A percentile compares a stretch with the other conserved stretches of the same genome.
Evolutionary conservation across 371 early-diverging fungal genomes (phyloP).

Genomic region (Nematocida sp.): DNA sequence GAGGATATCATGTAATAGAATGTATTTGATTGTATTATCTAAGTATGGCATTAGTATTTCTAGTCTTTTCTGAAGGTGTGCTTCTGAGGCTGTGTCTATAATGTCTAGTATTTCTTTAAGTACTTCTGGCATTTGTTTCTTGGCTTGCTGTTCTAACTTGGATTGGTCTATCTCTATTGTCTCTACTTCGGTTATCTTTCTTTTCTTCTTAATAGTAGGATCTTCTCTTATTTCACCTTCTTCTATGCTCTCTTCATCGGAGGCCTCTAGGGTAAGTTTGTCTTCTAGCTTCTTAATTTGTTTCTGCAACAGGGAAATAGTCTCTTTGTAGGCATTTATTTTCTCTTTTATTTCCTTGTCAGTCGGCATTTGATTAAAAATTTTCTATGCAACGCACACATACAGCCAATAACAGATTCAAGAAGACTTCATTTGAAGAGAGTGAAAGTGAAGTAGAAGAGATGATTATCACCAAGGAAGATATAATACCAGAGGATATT

Average conservation of each 20-base stretch:
- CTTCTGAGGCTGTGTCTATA: not conserved
- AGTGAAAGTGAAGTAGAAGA: not conserved
- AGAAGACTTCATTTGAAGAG: not conserved
- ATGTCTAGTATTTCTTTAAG: slow-evolving; percentile 32
- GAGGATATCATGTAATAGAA: slow-evolving; percentile 33
- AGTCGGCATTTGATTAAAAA: slow-evolving; percentile 30
- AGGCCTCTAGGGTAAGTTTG: not conserved
- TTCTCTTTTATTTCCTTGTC: slow-evolving; percentile 6
- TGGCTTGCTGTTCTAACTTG: too few relatives aligned
- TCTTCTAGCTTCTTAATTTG: slow-evolving; percentile 26
- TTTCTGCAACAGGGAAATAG: slow-evolving; percentile 18
- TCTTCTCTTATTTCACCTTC: slow-evolving; percentile 38
- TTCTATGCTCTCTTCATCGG: slow-evolving; percentile 14
- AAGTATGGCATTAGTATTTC: not conserved
- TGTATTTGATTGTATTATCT: slow-evolving; percentile 23
- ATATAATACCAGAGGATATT: slow-evolving; percentile 62
- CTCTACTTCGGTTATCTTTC: not conserved
- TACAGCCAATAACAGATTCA: slow-evolving; percentile 3
- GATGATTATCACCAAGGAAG: slow-evolving; percentile 9
- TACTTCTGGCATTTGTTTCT: not conserved
- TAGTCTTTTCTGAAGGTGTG: not conserved
- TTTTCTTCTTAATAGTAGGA: not conserved
- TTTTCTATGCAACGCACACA: slow-evolving; percentile 2
- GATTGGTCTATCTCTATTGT: too few relatives aligned
- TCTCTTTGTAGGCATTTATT: slow-evolving; percentile 37